phyloP scores from a whole-genome alignment of 1,139 yeast genomes.

The Nakaseomyces nivariensis region DNA sequence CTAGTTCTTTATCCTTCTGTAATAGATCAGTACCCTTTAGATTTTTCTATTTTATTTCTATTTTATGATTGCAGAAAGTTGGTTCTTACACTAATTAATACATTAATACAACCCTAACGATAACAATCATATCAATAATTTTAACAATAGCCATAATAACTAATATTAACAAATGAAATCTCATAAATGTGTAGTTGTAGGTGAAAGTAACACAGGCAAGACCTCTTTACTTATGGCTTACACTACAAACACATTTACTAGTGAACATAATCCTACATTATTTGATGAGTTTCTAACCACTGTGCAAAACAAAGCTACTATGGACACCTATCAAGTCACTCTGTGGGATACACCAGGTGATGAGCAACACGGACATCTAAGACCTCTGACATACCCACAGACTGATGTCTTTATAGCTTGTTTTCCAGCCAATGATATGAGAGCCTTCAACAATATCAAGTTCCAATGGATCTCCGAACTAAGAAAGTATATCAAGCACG shows the following conservation, averaged over 20 bases:
- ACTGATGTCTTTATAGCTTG: slow-evolving; percentile 81
- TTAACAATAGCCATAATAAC: too few relatives aligned
- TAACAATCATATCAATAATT: too few relatives aligned
- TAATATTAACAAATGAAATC: slow-evolving; percentile 49
- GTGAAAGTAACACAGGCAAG: slow-evolving; percentile 95
- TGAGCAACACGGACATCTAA: slow-evolving; percentile 76
- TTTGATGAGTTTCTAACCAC: slow-evolving; percentile 82
- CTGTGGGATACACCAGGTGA: slow-evolving; percentile 96
- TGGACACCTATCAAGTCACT: slow-evolving; percentile 49
- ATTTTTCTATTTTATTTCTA: too few relatives aligned
- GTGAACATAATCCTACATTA: slow-evolving; percentile 89
- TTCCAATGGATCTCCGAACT: slow-evolving; percentile 79
- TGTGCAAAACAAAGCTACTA: slow-evolving; percentile 51
- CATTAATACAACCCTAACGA: too few relatives aligned
- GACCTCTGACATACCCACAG: slow-evolving; percentile 86
- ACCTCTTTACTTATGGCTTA: slow-evolving; percentile 80
- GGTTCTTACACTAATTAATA: too few relatives aligned
- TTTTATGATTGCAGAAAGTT: too few relatives aligned
- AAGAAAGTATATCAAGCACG: slow-evolving; percentile 34
- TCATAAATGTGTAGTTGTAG: slow-evolving; percentile 89
- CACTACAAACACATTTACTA: slow-evolving; percentile 87
- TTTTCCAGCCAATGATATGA: slow-evolving; percentile 74
- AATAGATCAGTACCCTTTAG: too few relatives aligned
- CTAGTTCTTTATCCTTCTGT: too few relatives aligned
- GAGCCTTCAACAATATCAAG: slow-evolving; percentile 66